phyloP scores from a whole-genome alignment of 2,329 filamentous ascomycete species.

The Lasiodiplodia sp. region DNA sequence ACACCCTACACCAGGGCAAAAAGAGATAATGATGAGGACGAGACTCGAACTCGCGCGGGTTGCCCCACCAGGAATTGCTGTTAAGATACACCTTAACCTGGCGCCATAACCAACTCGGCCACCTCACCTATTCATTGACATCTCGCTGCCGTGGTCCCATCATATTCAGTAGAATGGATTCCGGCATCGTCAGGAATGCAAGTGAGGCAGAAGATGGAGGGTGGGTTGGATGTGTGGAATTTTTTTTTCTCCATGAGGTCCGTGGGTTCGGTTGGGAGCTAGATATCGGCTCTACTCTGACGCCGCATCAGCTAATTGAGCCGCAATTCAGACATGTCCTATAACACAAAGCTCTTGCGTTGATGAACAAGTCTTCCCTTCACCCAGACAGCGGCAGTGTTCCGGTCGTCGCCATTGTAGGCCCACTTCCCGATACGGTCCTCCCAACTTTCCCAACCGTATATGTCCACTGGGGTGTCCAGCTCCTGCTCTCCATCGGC shows the following conservation, averaged over 20 bases:
- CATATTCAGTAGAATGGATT: background rate
- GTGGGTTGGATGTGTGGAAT: background rate
- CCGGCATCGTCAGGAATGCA: background rate
- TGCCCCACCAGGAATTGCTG: background rate
- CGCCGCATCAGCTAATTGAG: background rate
- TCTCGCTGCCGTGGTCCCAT: too few relatives aligned
- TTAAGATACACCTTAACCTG: constrained; percentile 28
- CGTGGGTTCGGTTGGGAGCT: constrained; percentile 15
- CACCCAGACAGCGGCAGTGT: constrained; percentile 89
- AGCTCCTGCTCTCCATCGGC: constrained; percentile 35
- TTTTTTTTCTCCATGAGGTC: background rate
- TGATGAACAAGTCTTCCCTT: constrained; percentile 62
- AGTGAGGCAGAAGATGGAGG: background rate
- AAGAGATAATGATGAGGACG: constrained; percentile 14
- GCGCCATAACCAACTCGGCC: constrained; percentile 30
- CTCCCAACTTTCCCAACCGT: constrained; percentile 89
- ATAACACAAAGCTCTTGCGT: constrained; percentile 15
- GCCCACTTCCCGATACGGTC: constrained; percentile 93
- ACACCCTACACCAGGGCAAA: background rate
- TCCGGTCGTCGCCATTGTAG: constrained; percentile 90
- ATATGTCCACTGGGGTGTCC: constrained; percentile 79
- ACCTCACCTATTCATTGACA: constrained; percentile 5
- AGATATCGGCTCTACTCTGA: background rate
- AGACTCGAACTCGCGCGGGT: background rate
- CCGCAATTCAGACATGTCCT: background rate